Evolutionary conservation across 2,329 filamentous ascomycete genomes (phyloP), one percentile per base, ranked within the genome.

Genomic region (Aspergillus glaucus): DNA sequence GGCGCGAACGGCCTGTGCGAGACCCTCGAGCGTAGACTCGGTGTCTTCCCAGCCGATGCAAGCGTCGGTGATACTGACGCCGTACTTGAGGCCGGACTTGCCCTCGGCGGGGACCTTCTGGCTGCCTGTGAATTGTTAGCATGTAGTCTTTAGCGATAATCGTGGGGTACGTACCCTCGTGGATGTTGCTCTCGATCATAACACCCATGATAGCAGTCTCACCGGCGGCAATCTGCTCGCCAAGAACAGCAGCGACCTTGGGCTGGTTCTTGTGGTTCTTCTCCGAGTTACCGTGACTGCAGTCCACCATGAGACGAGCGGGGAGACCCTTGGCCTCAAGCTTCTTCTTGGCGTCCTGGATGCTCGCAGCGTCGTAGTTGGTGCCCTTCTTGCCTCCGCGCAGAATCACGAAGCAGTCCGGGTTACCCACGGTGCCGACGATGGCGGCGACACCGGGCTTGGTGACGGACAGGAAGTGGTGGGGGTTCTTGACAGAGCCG

Each of bases 191-290:
- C 77, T 98, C 93, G 63, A 98, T 95, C 93, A 98, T 98, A 51
- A 97, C 88, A 62, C 93, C 93, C 82, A 96, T 92, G 64, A 98
- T 93, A 44, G 78, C 86, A 3, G 80, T 79, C 75, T 97, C 92
- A 32, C 93, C 93, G 50, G 79, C 81, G 47, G 85, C 79, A 51
- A 98, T 87, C 74, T 98, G 93, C 63, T 87, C 84, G 2, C 88
- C 90, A 49, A 98, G 69, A 9, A 78, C 80, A 45, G 82, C 84
- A 3, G 90, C 91, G 17, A 98, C 93, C 78, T 92, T 90, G 57
- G 91, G 91, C 74, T 98, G 93, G 72, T 97, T 98, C 75, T 84
- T 90, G 79, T 97, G 92, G 73, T 97, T 83, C 80, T 98, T 98
- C 66, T 86, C 76, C 42, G 88, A 95, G 77, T 96, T 96, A 56